phyloP scores from a whole-genome alignment of 1,139 yeast species.

The Suhomyces taliae region DNA sequence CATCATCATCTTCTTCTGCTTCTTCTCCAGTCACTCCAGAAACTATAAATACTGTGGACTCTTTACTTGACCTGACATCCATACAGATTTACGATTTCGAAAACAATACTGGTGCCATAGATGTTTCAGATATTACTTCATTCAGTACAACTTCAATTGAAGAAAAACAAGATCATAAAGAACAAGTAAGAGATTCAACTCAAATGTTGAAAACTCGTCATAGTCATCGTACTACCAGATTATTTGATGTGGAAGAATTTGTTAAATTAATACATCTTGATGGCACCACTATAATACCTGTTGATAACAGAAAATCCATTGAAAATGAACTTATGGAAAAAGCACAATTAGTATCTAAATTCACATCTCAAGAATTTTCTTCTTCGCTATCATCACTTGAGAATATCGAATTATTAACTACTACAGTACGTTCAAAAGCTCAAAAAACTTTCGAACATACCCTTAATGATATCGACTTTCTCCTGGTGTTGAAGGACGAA shows the following conservation, averaged over 20 bases:
- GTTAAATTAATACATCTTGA: slow-evolving; percentile 16
- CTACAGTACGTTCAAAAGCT: slow-evolving; percentile 7
- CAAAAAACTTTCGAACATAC: slow-evolving; percentile 6
- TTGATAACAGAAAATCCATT: slow-evolving; percentile 26
- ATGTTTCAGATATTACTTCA: slow-evolving; percentile 6
- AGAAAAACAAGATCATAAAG: not conserved
- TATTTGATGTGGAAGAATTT: slow-evolving; percentile 25
- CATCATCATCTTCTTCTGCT: not conserved
- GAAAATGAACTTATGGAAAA: slow-evolving; percentile 27
- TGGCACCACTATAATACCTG: slow-evolving; percentile 12
- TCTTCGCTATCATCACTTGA: slow-evolving; percentile 22
- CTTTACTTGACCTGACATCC: slow-evolving; percentile 24
- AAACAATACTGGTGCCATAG: slow-evolving; percentile 8
- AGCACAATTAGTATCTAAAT: slow-evolving; percentile 7
- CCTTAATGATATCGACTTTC: slow-evolving; percentile 22
- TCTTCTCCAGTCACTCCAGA: slow-evolving; percentile 14
- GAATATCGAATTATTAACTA: slow-evolving; percentile 27
- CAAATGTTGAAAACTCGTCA: slow-evolving; percentile 3
- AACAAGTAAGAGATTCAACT: not conserved
- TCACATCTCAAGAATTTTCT: slow-evolving; percentile 3
- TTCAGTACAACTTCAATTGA: slow-evolving; percentile 1
- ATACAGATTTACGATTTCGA: slow-evolving; percentile 22
- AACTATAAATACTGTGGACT: slow-evolving; percentile 18
- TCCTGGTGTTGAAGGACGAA: slow-evolving; percentile 20
- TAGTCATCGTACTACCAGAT: slow-evolving; percentile 25